These are phyloP conservation scores for Aspergillus sp. DNA, from an alignment of 2,329 filamentous ascomycete genomes.

Conservation along the genomic window DNA sequence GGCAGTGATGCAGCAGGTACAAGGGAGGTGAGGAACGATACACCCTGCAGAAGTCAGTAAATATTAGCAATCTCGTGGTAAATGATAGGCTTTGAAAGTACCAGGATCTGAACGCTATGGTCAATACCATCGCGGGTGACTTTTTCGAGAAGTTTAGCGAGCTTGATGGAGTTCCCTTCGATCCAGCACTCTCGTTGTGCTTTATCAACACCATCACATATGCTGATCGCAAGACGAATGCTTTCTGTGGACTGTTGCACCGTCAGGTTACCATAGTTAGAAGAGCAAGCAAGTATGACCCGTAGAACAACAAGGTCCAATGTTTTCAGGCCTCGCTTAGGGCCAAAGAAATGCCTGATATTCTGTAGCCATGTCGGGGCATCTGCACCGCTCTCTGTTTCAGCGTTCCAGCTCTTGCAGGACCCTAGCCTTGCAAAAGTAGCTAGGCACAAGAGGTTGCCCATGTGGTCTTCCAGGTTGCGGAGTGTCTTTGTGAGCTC, in stretches of 20 bases:
- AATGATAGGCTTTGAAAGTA: slow-evolving; percentile 16
- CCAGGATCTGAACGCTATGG: slow-evolving; percentile 34
- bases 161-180: slow-evolving; percentile 30
- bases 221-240: slow-evolving; percentile 36
- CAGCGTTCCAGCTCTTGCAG: slow-evolving; percentile 6
- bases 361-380: slow-evolving; percentile 33
- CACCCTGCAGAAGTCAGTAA: slow-evolving; percentile 25
- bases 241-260: slow-evolving; percentile 32
- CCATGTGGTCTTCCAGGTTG: slow-evolving; percentile 41
- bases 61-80: not conserved
- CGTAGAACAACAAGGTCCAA: slow-evolving; percentile 43
- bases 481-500: slow-evolving; percentile 39
- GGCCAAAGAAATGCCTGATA: slow-evolving; percentile 40
- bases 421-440: slow-evolving; percentile 38
- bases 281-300: slow-evolving; percentile 42
- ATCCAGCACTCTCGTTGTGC: slow-evolving; percentile 37
- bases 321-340: slow-evolving; percentile 40
- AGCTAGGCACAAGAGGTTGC: slow-evolving; percentile 43
- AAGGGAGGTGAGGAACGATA: slow-evolving; percentile 31
- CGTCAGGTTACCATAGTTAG: slow-evolving; percentile 30
- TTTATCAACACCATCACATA: slow-evolving; percentile 34
- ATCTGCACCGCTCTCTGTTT: slow-evolving; percentile 18
- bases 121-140: slow-evolving; percentile 29
- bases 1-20: slow-evolving; percentile 24
- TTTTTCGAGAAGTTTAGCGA: slow-evolving; percentile 41